Evolutionary conservation across 2,329 filamentous ascomycete genomes (phyloP).

Genomic region (Dryadomyces sulphureus): DNA sequence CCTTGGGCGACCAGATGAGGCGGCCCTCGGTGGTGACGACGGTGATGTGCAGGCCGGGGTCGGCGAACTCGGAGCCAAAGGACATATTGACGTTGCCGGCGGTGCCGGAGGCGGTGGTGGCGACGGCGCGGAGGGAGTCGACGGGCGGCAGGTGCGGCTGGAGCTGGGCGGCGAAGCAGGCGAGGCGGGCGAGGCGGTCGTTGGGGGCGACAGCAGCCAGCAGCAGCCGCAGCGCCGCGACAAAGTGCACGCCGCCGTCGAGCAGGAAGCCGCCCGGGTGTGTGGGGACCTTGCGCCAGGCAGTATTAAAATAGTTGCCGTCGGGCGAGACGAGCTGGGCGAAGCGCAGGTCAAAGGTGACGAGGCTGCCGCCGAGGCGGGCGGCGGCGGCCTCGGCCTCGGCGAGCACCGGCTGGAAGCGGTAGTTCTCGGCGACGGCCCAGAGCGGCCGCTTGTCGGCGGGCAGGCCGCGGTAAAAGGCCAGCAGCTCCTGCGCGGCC

Average conservation of each 20-base stretch:
- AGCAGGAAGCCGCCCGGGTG: constrained; percentile 66
- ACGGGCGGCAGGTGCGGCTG: constrained; percentile 45
- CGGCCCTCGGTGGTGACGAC: constrained; percentile 16
- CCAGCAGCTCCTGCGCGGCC: constrained; percentile 13
- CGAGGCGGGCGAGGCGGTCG: constrained; percentile 18
- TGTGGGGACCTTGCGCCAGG: constrained; percentile 50
- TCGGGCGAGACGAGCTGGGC: constrained; percentile 18
- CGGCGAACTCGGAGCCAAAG: constrained; percentile 20
- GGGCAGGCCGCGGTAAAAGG: constrained; percentile 14
- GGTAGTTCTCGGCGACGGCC: constrained; percentile 59
- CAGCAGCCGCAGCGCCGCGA: constrained; percentile 47
- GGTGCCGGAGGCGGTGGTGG: constrained; percentile 14
- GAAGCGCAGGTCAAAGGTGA: constrained; percentile 25
- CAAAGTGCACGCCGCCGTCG: constrained; percentile 61
- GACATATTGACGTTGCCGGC: constrained; percentile 15
- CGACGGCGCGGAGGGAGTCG: constrained; percentile 48
- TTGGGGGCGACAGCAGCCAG: constrained; percentile 26
- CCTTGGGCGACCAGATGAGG: constrained; percentile 13
- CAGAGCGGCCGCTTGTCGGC: constrained; percentile 24
- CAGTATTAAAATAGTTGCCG: constrained; percentile 33
- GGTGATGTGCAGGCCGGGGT: constrained; percentile 13
- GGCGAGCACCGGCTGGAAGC: constrained; percentile 24
- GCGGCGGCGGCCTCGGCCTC: constrained; percentile 12
- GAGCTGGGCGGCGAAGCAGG: constrained; percentile 39
- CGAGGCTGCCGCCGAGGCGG: constrained; percentile 16